These are phyloP conservation scores for Blastomyces gilchristii DNA, from an alignment of 2,329 filamentous ascomycete species.

Conservation along the genomic window DNA sequence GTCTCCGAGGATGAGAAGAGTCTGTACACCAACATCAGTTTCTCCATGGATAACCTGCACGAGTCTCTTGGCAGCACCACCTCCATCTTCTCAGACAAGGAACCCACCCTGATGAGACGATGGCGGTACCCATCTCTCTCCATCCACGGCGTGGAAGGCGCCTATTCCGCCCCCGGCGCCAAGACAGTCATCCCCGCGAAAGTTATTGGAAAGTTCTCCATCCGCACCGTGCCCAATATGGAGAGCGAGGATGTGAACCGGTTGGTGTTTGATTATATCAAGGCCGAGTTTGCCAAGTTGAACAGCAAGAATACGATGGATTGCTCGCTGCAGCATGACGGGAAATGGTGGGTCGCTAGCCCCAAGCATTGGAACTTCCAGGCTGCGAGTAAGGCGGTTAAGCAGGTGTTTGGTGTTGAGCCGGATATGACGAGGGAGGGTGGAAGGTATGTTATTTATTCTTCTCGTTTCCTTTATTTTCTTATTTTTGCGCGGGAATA, in stretches of 20 bases:
- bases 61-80: constrained; percentile 85
- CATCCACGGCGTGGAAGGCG: constrained; percentile 88
- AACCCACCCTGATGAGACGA: constrained; percentile 84
- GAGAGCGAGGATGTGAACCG: constrained; percentile 81
- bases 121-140: constrained; percentile 94
- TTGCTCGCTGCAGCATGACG: constrained; percentile 72
- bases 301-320: constrained; percentile 86
- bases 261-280: constrained; percentile 71
- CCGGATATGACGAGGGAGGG: constrained; percentile 95
- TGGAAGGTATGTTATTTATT: constrained; percentile 53
- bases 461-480: constrained; percentile 12
- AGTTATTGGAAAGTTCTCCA: constrained; percentile 96
- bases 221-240: constrained; percentile 96
- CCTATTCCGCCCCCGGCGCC: constrained; percentile 82
- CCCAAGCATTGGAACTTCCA: constrained; percentile 99
- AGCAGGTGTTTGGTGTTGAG: constrained; percentile 85
- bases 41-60: constrained; percentile 92
- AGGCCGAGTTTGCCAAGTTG: constrained; percentile 75
- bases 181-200: constrained; percentile 99
- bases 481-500: neutral
- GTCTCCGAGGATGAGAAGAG: constrained; percentile 75
- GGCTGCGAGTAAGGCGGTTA: constrained; percentile 87
- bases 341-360: constrained; percentile 98
- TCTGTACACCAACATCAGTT: constrained; percentile 82
- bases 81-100: constrained; percentile 78